A percentile compares a stretch with the other conserved stretches of the same genome.
phyloP scores from a whole-genome alignment of 2,329 filamentous ascomycete genomes.

The Knoxdaviesia capensis region DNA sequence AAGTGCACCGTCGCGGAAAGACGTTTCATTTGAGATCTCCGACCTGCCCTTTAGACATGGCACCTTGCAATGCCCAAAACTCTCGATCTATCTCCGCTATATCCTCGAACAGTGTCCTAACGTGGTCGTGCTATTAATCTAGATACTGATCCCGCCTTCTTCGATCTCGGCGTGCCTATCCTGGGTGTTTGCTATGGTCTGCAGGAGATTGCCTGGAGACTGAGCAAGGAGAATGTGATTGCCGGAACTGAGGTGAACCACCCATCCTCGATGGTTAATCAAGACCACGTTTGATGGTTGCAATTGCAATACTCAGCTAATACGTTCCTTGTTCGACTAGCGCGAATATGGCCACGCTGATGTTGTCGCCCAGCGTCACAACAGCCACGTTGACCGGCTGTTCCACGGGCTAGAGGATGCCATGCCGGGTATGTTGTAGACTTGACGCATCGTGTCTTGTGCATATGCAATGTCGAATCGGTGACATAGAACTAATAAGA shows the following conservation, averaged over 20 bases:
- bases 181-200: slow-evolving; percentile 38
- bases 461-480: no score
- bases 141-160: slow-evolving; percentile 61
- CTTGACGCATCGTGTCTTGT: no score
- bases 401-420: slow-evolving; percentile 53
- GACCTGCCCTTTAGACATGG: slow-evolving; percentile 3
- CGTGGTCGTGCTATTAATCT: neutral
- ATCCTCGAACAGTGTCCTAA: no score
- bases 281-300: slow-evolving; percentile 38
- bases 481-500: no score
- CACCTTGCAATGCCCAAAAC: no score
- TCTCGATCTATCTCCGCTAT: no score
- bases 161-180: slow-evolving; percentile 46
- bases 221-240: slow-evolving; percentile 38
- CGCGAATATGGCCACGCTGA: slow-evolving; percentile 51
- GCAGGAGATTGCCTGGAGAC: slow-evolving; percentile 46
- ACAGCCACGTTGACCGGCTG: slow-evolving; percentile 50
- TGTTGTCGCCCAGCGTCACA: slow-evolving; percentile 37
- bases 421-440: neutral
- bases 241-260: slow-evolving; percentile 4
- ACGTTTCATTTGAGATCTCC: neutral
- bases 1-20: slow-evolving; percentile 6
- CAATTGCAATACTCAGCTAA: slow-evolving; percentile 9
- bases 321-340: neutral
- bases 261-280: slow-evolving; percentile 24